phyloP scores from a whole-genome alignment of 768 basidiomycete genomes.

The Russula lepida region DNA sequence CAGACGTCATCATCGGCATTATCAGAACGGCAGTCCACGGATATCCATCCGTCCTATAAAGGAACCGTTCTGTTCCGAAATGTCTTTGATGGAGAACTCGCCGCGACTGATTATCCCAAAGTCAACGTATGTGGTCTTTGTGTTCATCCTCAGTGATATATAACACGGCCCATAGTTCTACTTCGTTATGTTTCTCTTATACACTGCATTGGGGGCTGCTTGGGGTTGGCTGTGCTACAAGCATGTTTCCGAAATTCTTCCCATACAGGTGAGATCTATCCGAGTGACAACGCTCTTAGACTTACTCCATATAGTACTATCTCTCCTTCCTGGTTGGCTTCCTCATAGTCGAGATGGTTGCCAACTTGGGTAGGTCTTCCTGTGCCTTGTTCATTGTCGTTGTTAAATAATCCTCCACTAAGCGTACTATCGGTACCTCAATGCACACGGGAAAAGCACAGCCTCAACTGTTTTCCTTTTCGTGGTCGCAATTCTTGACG shows the following conservation, averaged over 20 bases:
- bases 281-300: neutral
- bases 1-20: conserved; percentile 22
- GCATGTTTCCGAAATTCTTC: conserved; percentile 75
- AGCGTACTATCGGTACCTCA: conserved; percentile 94
- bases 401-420: neutral
- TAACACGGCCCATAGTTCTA: conserved; percentile 57
- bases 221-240: conserved; percentile 85
- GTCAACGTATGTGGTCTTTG: conserved; percentile 57
- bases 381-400: neutral
- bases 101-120: conserved; percentile 96
- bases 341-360: conserved; percentile 89
- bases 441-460: conserved; percentile 68
- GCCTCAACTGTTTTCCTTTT: conserved; percentile 86
- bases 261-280: conserved; percentile 60
- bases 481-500: conserved; percentile 92
- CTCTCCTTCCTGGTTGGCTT: conserved; percentile 81
- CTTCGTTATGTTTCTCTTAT: conserved; percentile 74
- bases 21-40: conserved; percentile 33
- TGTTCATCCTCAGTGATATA: neutral
- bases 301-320: conserved; percentile 55
- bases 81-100: conserved; percentile 77
- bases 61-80: conserved; percentile 83
- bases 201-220: conserved; percentile 50
- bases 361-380: conserved; percentile 63
- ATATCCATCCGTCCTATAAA: conserved; percentile 68